Evolutionary conservation across 2,329 filamentous ascomycete genomes (phyloP), one percentile per base, ranked within the genome.

Genomic region (Laburnicola sp.): DNA sequence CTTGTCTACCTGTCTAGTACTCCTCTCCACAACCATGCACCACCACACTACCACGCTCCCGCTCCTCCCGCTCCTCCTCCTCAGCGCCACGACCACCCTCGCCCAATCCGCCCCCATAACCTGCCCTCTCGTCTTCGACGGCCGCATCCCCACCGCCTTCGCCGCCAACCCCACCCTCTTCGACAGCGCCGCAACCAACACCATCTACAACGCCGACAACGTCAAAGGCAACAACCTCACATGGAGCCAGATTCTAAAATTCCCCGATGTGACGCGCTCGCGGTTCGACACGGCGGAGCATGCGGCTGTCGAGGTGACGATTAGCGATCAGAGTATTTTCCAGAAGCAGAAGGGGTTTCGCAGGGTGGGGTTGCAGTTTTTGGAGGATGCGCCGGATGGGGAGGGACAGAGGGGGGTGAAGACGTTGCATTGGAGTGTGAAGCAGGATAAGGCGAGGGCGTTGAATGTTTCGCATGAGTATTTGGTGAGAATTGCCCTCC

Each of bases 381-480:
- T 79, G 68, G 75, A 58, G 72, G 78, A 73, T 78, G 80, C 73
- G 16, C 74, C 80, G 46, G 76, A 77, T 37, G 82, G 83, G 45
- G 57, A 71, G n/a, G 80, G 78, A 22, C 81, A 77, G 32, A 65
- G 67, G 25, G 82, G 82, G 26, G 69, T 84, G 51, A 85, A 84
- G 72, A 85, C 82, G 1, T 75, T 86, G 44, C 84, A 86, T 70
- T 86, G 82, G 69, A 82, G 79, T 58, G 63, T 86, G 28, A 76
- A 76, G 66, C 80, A 81, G 62, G 82, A 86, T 57, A 52, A 68
- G 2, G 62, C 72, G 35, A 74, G 80, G 8, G 77, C 78, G 9
- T 69, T 86, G 45, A 86, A 86, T 72, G 69, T 80, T 47, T 80
- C 78, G 6, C 84, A 86, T 65, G 82, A 86, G 71, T 86, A 86